Evolutionary conservation across 805 yeast genomes (phyloP).

Genomic region (Jamesozyma lodderae): DNA sequence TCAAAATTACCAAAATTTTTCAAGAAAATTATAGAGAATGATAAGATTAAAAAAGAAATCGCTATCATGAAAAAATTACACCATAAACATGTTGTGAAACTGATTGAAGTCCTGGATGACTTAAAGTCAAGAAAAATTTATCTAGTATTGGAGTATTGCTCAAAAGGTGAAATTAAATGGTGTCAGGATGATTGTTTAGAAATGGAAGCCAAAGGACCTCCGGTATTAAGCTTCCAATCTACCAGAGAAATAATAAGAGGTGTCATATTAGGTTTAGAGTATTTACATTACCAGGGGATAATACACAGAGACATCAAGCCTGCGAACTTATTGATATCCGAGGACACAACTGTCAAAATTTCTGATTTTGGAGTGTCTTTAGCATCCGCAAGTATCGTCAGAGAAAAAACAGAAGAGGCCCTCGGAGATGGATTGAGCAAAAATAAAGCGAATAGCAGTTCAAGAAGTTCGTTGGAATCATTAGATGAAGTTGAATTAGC

Average conservation of each 20-base stretch:
- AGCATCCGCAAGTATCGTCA: constrained; percentile 16
- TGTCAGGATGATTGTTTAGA: constrained; percentile 34
- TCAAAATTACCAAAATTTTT: constrained; percentile 9
- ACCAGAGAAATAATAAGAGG: constrained; percentile 71
- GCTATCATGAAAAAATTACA: constrained; percentile 90
- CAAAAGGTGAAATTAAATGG: constrained; percentile 91
- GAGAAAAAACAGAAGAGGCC: constrained; percentile 9
- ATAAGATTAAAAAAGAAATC: constrained; percentile 75
- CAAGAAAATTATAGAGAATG: constrained; percentile 46
- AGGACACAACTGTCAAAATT: constrained; percentile 72
- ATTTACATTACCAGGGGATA: constrained; percentile 82
- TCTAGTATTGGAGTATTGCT: constrained; percentile 81
- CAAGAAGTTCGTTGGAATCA: constrained; percentile 8
- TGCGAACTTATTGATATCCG: constrained; percentile 71
- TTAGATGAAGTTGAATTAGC: constrained; percentile 73
- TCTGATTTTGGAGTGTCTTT: constrained; percentile 94
- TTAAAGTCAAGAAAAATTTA: constrained; percentile 75
- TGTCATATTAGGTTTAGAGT: constrained; percentile 81
- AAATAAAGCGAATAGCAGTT: constrained; percentile 3
- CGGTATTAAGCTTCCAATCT: constrained; percentile 57
- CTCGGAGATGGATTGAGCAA: constrained; percentile 9
- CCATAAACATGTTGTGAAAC: constrained; percentile 84
- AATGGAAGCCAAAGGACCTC: constrained; percentile 41
- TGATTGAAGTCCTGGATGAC: constrained; percentile 86
- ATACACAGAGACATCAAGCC: constrained; percentile 96